phyloP scores from a whole-genome alignment of 2,329 filamentous ascomycete species.

The Ambrosiella xylebori region DNA sequence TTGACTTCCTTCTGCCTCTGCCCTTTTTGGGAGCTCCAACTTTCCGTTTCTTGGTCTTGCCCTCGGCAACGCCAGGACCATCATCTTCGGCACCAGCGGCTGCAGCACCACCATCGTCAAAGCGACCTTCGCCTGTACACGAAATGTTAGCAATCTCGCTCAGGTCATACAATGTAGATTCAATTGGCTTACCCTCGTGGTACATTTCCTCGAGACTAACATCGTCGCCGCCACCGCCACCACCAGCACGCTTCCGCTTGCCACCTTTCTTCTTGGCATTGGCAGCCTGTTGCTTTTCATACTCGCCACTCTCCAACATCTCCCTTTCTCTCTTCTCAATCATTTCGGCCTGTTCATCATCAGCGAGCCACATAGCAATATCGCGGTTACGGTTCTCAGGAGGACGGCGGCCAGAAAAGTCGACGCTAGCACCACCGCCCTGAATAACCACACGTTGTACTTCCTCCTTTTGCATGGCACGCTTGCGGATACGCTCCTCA shows the following conservation, averaged over 20 bases:
- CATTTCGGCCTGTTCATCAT: slow-evolving; percentile 87
- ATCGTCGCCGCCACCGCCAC: slow-evolving; percentile 15
- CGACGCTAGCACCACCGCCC: slow-evolving; percentile 76
- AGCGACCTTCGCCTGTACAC: slow-evolving; percentile 72
- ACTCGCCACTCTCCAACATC: slow-evolving; percentile 54
- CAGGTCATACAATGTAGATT: not conserved
- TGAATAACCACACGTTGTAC: slow-evolving; percentile 94
- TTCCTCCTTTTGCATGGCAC: slow-evolving; percentile 94
- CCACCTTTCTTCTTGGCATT: slow-evolving; percentile 34
- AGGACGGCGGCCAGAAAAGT: slow-evolving; percentile 82
- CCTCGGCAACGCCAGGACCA: slow-evolving; percentile 43
- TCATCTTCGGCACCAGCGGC: slow-evolving; percentile 73
- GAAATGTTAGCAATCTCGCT: slow-evolving; percentile 16
- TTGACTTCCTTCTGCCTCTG: slow-evolving; percentile 23
- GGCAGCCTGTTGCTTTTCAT: slow-evolving; percentile 39
- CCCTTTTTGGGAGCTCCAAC: slow-evolving; percentile 34
- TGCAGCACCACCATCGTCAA: slow-evolving; percentile 67
- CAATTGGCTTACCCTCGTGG: slow-evolving; percentile 73
- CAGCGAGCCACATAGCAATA: slow-evolving; percentile 96
- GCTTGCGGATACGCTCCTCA: slow-evolving; percentile 93
- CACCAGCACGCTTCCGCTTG: slow-evolving; percentile 34
- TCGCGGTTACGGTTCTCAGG: slow-evolving; percentile 91
- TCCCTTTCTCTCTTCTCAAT: slow-evolving; percentile 89
- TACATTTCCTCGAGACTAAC: slow-evolving; percentile 92
- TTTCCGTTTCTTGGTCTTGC: slow-evolving; percentile 39